These are phyloP conservation scores for Naematelia encephala DNA, from an alignment of 768 basidiomycete species.

Conservation along the genomic window DNA sequence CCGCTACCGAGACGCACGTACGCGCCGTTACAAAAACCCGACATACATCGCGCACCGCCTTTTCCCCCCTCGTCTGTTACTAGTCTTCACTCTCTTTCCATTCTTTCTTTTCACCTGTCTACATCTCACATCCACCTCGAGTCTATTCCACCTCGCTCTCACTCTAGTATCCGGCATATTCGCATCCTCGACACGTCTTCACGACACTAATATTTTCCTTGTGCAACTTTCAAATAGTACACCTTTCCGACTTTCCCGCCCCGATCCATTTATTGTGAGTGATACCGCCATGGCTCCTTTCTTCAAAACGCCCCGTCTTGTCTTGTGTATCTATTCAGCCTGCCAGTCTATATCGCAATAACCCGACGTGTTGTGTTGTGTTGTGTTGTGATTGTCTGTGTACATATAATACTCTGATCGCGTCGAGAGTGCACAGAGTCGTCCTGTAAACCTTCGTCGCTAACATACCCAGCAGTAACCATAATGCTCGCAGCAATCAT, in stretches of 20 bases:
- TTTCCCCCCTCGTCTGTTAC: no score
- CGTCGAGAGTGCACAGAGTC: not conserved
- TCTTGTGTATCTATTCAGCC: no score
- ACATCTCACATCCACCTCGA: not conserved
- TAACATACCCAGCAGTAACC: not conserved
- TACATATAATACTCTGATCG: not conserved
- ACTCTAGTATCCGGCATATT: not conserved
- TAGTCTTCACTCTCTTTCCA: no score
- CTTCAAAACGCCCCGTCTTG: not conserved
- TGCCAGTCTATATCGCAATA: not conserved
- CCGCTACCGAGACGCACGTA: no score
- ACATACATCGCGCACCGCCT: no score
- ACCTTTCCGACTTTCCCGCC: not conserved
- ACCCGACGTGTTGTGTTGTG: not conserved
- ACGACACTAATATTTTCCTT: not conserved
- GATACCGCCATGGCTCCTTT: not conserved
- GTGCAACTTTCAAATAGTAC: not conserved
- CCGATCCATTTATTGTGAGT: not conserved
- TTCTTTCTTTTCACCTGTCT: no score
- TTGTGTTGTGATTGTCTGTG: not conserved
- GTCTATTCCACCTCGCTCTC: not conserved
- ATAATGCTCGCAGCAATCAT: conserved; percentile 24
- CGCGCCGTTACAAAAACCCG: no score
- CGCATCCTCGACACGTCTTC: not conserved
- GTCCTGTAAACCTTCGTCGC: not conserved